phyloP scores from a whole-genome alignment of 2,329 filamentous ascomycete genomes.

The Thielaviopsis populi region DNA sequence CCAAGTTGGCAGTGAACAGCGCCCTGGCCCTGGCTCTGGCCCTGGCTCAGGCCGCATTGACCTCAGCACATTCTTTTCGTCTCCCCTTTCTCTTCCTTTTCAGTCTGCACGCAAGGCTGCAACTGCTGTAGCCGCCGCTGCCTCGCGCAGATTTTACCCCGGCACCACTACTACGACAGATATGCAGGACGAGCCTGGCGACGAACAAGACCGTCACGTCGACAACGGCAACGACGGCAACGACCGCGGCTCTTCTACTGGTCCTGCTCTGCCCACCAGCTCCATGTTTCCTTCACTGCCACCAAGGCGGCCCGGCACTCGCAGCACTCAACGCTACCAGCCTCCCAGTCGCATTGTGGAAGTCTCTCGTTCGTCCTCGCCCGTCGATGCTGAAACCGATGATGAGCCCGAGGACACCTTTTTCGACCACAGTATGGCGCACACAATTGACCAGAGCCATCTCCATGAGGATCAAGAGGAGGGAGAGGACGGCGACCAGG shows the following conservation, averaged over 20 bases:
- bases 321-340: not conserved
- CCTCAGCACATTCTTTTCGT: constrained; percentile 43
- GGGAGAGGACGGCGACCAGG: too few species aligned
- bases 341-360: not conserved
- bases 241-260: not conserved
- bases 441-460: constrained; percentile 16
- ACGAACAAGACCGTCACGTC: not conserved
- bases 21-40: not conserved
- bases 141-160: constrained; percentile 9
- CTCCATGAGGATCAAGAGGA: constrained; percentile 2
- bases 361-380: not conserved
- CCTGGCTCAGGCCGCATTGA: constrained; percentile 27
- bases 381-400: constrained; percentile 6
- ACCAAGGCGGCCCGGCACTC: constrained; percentile 19
- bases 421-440: constrained; percentile 15
- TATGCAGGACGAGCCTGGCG: constrained; percentile 4
- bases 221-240: not conserved
- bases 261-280: constrained; percentile 22
- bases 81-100: constrained; percentile 30
- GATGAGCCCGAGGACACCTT: constrained; percentile 6
- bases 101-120: constrained; percentile 16
- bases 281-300: constrained; percentile 28
- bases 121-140: constrained; percentile 13
- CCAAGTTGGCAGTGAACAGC: not conserved
- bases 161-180: constrained; percentile 3